Conservation (phyloP, 73 alveolate genomes). For the Paramecium sonneborni region DNA sequence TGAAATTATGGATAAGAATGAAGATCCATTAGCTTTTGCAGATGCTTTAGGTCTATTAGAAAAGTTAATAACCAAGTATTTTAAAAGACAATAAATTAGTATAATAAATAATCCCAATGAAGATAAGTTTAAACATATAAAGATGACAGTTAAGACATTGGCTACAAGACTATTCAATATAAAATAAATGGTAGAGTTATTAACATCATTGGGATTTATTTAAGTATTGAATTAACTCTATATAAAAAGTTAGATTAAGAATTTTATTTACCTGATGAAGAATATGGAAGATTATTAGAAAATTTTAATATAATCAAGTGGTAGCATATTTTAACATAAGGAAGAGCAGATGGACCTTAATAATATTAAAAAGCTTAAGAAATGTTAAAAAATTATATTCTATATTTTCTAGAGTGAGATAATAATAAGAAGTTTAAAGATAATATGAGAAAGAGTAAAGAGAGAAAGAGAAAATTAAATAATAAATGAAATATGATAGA, state of each 20-base stretch:
- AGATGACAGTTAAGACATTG: neutral
- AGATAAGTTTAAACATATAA: neutral
- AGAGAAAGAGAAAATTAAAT: neutral
- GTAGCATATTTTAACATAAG: neutral
- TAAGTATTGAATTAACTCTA: neutral
- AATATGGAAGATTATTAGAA: neutral
- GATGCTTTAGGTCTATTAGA: slow-evolving; percentile 24
- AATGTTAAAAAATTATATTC: neutral
- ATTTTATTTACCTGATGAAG: slow-evolving; percentile 9
- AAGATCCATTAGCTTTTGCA: slow-evolving; percentile 17
- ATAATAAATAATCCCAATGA: slow-evolving; percentile 1
- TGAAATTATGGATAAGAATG: neutral
- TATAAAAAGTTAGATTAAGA: neutral
- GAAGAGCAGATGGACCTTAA: neutral
- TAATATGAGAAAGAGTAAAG: neutral
- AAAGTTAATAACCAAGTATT: neutral
- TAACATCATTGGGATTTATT: neutral
- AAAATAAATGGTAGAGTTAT: neutral
- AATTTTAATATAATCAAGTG: neutral
- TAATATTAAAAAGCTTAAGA: neutral
- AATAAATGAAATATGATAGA: neutral
- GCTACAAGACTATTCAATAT: slow-evolving; percentile 20
- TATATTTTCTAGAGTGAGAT: neutral
- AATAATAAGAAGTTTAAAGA: neutral
- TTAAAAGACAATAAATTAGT: neutral